Base-by-base conservation (phyloP, 768 basidiomycete species). In the Collybia sordida region DNA sequence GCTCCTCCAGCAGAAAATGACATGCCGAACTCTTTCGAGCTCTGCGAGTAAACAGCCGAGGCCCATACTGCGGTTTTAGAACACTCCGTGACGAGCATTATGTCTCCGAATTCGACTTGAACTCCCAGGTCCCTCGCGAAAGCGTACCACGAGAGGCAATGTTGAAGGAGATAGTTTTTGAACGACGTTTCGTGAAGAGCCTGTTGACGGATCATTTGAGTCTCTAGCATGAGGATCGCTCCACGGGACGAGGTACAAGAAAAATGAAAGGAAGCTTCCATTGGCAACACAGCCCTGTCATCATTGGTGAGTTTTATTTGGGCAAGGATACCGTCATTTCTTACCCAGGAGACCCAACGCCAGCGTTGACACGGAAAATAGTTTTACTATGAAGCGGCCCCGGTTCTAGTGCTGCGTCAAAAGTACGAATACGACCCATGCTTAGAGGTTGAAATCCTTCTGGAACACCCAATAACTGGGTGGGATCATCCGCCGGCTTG, bases 361-460 rank as follows among this genome's bases (percentile, higher is more conserved):
- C 28, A 2, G 44, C 44, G 24, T 45, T 36, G 31, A 45, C 44
- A 9, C 31, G 44, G 17, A 45, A 45, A 23, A 45, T 45, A 28
- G 44, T 45, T 21, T 43, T 45, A 27, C 50, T 51, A 22, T 48
- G 50, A 6, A 55, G 38, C 14, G 54, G 54, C 9, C 54, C 54
- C 27, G 54, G 54, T 28, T 51, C 46, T 19, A 55, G 28, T 4
- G 45, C 45, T 22, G 45, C 45, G 15, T 50, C 46, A 12, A 43
- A 55, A 3, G 36, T 47, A n/a, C 38, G 34, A 14, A 55, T 48
- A 4, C 27, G 38, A 18, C 50, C 49, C 35, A 57, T 50, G 19
- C 39, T 39, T 5, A 57, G 31, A 4, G 42, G 42, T 21, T 41
- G 23, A 21, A 53, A 53, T 3, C 42, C 42, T 14, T 53, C 49